Evolutionary conservation across 2,329 filamentous ascomycete species (phyloP).

Genomic region (Podosphaera fusca): DNA sequence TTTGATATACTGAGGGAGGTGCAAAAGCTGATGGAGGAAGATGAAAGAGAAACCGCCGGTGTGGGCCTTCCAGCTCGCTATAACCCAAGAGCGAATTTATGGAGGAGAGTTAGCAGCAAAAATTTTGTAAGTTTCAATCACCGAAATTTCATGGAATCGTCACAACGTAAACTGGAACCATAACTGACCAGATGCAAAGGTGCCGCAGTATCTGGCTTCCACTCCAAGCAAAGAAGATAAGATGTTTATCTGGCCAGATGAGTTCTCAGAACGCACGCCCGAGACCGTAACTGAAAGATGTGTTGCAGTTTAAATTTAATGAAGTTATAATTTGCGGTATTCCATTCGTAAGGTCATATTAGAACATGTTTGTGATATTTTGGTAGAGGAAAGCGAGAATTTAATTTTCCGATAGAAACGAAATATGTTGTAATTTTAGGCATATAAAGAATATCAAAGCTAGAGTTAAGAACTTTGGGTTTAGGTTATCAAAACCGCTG

Average conservation of each 20-base stretch:
- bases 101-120: constrained; percentile 37
- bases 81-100: constrained; percentile 46
- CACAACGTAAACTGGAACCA: no score
- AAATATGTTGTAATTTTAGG: no score
- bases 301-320: constrained; percentile 6
- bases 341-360: no score
- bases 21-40: constrained; percentile 31
- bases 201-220: constrained; percentile 25
- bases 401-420: no score
- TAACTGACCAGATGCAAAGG: constrained; percentile 3
- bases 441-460: no score
- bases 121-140: constrained; percentile 18
- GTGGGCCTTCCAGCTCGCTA: constrained; percentile 34
- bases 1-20: constrained; percentile 40
- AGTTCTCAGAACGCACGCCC: constrained; percentile 23
- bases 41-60: constrained; percentile 36
- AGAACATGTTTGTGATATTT: no score
- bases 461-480: no score
- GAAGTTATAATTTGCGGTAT: no score
- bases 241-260: constrained; percentile 38
- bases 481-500: no score
- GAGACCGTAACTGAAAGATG: constrained; percentile 7
- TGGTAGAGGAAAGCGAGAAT: no score
- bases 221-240: constrained; percentile 34
- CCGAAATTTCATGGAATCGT: no score